Conservation (phyloP, 23 red algal genomes). For the Gracilaria vermiculophylla region DNA sequence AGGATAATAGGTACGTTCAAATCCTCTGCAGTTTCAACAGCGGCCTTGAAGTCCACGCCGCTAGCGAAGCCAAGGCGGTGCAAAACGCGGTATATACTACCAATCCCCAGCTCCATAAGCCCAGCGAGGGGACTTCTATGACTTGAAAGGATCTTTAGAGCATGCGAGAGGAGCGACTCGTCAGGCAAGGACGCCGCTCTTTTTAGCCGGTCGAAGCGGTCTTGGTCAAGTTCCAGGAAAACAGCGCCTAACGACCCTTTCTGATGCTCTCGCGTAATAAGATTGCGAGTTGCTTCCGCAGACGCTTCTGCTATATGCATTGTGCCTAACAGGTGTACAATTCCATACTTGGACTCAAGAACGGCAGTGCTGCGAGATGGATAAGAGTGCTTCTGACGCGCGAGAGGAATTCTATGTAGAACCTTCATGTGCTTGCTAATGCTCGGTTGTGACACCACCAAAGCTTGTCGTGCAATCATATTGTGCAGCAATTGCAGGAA, state of each 20-base stretch:
- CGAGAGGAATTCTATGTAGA: neutral
- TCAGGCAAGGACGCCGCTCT: neutral
- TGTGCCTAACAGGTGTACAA: constrained; percentile 43
- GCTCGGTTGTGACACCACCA: neutral
- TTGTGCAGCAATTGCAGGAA: neutral
- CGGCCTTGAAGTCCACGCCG: constrained; percentile 45
- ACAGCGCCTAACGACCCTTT: constrained; percentile 40
- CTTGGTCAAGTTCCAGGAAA: constrained; percentile 43
- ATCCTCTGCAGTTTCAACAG: constrained; percentile 32
- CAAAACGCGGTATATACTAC: constrained; percentile 22
- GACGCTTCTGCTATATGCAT: constrained; percentile 59
- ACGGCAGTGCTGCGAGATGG: neutral
- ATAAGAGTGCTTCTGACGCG: constrained; percentile 1
- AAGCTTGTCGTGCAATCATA: neutral
- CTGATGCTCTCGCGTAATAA: constrained; percentile 23
- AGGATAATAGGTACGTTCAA: constrained; percentile 25
- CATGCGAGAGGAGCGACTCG: constrained; percentile 44
- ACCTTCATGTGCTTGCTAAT: neutral
- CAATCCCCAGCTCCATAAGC: constrained; percentile 36
- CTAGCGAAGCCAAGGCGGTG: constrained; percentile 54
- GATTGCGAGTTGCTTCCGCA: constrained; percentile 18
- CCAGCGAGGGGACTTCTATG: constrained; percentile 9
- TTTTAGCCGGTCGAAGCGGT: constrained; percentile 14
- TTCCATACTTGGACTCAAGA: constrained; percentile 18
- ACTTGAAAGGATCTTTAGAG: constrained; percentile 22